A percentile compares a stretch with the other conserved stretches of the same genome.
These are phyloP conservation scores for Botrytis deweyae DNA, from an alignment of 2,329 filamentous ascomycete genomes.

Conservation along the genomic window DNA sequence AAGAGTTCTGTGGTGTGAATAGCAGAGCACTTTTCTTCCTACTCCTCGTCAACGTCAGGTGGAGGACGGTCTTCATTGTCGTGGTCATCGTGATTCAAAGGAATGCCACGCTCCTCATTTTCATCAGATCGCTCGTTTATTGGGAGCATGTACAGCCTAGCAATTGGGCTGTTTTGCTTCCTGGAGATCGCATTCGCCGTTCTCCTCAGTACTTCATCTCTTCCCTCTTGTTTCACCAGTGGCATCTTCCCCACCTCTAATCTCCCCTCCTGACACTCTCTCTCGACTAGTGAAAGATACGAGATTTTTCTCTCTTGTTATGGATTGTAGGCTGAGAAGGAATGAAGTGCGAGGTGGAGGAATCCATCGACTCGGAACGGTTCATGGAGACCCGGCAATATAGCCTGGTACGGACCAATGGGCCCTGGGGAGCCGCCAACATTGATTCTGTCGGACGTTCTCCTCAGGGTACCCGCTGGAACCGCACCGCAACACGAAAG, in stretches of 20 bases:
- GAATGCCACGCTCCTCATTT: not conserved
- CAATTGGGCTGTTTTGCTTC: fast-evolving
- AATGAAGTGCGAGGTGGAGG: not conserved
- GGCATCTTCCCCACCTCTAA: not conserved
- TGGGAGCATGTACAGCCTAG: not conserved
- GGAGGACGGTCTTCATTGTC: no score
- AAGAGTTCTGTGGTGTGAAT: not conserved
- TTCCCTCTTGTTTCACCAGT: not conserved
- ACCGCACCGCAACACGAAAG: not conserved
- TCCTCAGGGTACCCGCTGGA: not conserved
- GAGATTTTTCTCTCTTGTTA: not conserved
- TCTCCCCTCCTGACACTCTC: no score
- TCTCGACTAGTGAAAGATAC: not conserved
- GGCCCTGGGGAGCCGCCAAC: not conserved
- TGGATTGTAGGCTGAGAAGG: not conserved
- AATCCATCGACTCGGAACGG: not conserved
- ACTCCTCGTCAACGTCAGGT: no score
- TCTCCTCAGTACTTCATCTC: not conserved
- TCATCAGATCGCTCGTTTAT: not conserved
- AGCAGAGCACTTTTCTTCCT: not conserved
- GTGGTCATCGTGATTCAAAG: not conserved
- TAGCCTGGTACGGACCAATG: not conserved
- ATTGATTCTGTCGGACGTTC: not conserved
- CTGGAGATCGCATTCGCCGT: not conserved
- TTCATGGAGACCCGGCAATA: not conserved